Percentiles rank a stretch among this genome's conserved stretches.
These are phyloP conservation scores for Mortierella sp. DNA, from an alignment of 371 early-diverging fungal species.

Conservation along the genomic window DNA sequence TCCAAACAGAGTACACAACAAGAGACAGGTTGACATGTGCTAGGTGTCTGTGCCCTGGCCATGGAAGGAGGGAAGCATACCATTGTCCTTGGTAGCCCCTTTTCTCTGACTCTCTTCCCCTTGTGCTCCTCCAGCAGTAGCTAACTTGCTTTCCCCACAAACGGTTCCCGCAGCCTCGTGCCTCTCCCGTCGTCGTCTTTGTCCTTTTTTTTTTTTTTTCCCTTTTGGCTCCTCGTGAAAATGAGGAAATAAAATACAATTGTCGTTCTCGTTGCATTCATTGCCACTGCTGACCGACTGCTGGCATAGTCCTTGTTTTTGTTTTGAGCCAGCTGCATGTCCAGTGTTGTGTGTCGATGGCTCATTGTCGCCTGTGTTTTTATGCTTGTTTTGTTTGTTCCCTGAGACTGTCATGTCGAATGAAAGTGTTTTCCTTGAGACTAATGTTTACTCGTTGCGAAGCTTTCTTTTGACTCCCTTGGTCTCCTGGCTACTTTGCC, in stretches of 20 bases:
- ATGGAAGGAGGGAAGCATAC: slow-evolving; percentile 1
- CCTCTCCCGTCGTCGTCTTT: neutral
- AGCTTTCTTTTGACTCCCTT: neutral
- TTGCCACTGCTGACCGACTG: too few relatives aligned
- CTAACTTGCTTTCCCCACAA: slow-evolving; percentile 8
- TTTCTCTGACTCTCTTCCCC: neutral
- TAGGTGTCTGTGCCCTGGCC: slow-evolving; percentile 10
- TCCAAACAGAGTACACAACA: neutral
- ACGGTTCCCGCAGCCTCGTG: slow-evolving; percentile 9
- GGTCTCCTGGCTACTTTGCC: neutral
- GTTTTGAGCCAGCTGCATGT: neutral
- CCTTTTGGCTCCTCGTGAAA: neutral
- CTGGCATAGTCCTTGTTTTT: neutral
- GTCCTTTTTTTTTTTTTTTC: too few relatives aligned
- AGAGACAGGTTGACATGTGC: slow-evolving; percentile 11
- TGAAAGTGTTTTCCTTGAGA: neutral
- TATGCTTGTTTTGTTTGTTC: neutral
- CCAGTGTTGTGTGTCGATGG: neutral
- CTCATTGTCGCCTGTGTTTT: neutral
- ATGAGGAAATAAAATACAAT: neutral
- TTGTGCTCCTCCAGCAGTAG: neutral
- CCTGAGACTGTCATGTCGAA: slow-evolving; percentile 6
- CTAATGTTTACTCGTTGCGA: neutral
- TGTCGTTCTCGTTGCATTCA: neutral
- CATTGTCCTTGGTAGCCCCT: neutral